These are phyloP conservation scores for Tolypocladium album DNA, from an alignment of 2,329 filamentous ascomycete genomes.

Conservation along the genomic window DNA sequence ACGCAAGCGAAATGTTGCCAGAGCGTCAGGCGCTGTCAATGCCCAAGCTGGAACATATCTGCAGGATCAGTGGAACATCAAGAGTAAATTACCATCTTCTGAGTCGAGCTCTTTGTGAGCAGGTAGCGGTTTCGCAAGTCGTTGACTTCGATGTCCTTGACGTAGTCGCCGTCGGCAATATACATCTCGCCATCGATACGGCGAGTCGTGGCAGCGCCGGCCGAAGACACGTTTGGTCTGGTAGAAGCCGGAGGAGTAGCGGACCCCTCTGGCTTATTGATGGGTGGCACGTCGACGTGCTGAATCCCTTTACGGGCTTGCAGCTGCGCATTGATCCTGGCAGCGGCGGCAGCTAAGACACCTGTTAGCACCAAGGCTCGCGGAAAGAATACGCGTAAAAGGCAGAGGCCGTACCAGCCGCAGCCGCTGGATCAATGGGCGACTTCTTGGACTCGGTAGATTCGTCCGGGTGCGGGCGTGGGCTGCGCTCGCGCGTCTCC, in stretches of 20 bases:
- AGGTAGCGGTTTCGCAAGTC: constrained; percentile 94
- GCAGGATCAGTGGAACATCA: constrained; percentile 24
- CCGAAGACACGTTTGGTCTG: constrained; percentile 21
- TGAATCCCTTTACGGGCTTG: constrained; percentile 83
- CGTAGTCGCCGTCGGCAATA: constrained; percentile 92
- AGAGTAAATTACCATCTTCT: constrained; percentile 98
- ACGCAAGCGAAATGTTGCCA: constrained; percentile 59
- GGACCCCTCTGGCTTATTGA: constrained; percentile 46
- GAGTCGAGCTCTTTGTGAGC: constrained; percentile 91
- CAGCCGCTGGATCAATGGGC: constrained; percentile 59
- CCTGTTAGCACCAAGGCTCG: constrained; percentile 4
- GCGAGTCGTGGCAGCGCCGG: constrained; percentile 26
- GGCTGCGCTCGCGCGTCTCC: constrained; percentile 66
- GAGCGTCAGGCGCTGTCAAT: constrained; percentile 31
- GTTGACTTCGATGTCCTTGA: constrained; percentile 98
- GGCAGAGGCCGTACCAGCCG: constrained; percentile 50
- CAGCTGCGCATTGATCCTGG: constrained; percentile 73
- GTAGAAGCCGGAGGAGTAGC: constrained; percentile 15
- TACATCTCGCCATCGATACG: constrained; percentile 82
- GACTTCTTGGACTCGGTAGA: constrained; percentile 36
- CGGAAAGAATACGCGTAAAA: neutral
- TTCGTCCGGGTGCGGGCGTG: constrained; percentile 38
- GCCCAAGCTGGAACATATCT: constrained; percentile 23
- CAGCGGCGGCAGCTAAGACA: constrained; percentile 64
- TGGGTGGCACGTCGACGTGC: constrained; percentile 80